These are phyloP conservation scores for Ormosia emarginata DNA, from an alignment of 306 rosid species.

Conservation along the genomic window DNA sequence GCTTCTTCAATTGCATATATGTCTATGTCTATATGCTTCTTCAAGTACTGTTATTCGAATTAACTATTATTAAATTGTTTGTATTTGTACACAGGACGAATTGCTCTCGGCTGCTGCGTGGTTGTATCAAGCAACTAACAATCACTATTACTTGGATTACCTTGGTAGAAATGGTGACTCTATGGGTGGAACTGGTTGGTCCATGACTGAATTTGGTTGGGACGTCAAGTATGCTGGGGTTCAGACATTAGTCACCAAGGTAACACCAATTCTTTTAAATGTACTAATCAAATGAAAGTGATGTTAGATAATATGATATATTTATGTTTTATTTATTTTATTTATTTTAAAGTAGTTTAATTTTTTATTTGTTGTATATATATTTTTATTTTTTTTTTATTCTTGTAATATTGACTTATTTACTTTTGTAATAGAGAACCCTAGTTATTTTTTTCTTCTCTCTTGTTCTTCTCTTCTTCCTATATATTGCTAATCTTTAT, in stretches of 20 bases:
- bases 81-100: constrained; percentile 62
- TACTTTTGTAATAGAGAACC: too few relatives aligned
- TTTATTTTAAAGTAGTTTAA: too few relatives aligned
- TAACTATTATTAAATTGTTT: background rate
- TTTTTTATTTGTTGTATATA: too few relatives aligned
- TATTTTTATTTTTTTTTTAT: too few relatives aligned
- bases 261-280: background rate
- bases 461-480: too few relatives aligned
- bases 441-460: too few relatives aligned
- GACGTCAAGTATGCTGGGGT: constrained; percentile 92
- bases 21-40: background rate
- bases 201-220: constrained; percentile 91
- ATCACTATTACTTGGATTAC: constrained; percentile 71
- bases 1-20: background rate
- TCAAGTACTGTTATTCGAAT: background rate
- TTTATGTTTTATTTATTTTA: too few relatives aligned
- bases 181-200: constrained; percentile 96
- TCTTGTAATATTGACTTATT: too few relatives aligned
- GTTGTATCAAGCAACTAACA: constrained; percentile 87
- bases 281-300: background rate
- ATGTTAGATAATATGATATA: too few relatives aligned
- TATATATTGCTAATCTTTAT: too few relatives aligned
- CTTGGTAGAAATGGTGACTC: constrained; percentile 77
- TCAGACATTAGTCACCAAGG: constrained; percentile 87
- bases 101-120: constrained; percentile 97